Base-by-base conservation (phyloP, 179 eudicot genomes). In the Amaranthus tricolor region DNA sequence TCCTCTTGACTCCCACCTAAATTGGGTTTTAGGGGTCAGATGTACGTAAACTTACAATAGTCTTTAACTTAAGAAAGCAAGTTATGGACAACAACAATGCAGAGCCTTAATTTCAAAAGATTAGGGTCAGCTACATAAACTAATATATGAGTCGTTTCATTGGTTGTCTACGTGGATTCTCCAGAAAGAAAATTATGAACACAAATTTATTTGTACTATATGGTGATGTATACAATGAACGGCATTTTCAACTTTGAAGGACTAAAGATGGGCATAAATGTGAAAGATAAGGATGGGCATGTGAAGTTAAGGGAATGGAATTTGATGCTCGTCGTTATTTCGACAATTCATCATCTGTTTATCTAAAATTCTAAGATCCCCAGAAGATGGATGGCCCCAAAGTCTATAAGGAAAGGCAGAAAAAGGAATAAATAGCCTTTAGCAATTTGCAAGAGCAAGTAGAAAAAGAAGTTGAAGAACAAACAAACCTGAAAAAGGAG, bases 401-500 rank as follows among this genome's bases (percentile, higher is more conserved):
- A 52, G 17, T 40, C 55, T 2, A 7, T n/a, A 57, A 57, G 40
- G 12, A 54, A 53, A 17, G 52, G 54, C 10, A 51, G n/a, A 45
- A 47, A 72, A 49, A 16, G 19, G 68, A 60, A 76, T 68, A 43
- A 48, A 11, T 20, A 50, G 8, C 53, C 54, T 24, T 68, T 66
- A 31, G 51, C 67, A 64, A 57, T 6, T 24, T 52, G 51, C 6
- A 19, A 59, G 8, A 47, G 13, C 51, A 13, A 49, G 44, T 4
- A 68, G 49, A 7, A 62, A 49, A n/a, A 24, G 45, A 17, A 16
- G 40, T 53, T 54, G 40, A 51, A 73, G 63, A 54, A 13, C 10
- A 17, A 40, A 53, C 40, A 31, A 73, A 95, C 99, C 97, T 89
- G 80, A 92, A 95, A 71, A 93, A 88, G 76, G 99, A 92, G 72